Base-by-base conservation (phyloP, 331 rosid species). In the Acacia concinna region DNA sequence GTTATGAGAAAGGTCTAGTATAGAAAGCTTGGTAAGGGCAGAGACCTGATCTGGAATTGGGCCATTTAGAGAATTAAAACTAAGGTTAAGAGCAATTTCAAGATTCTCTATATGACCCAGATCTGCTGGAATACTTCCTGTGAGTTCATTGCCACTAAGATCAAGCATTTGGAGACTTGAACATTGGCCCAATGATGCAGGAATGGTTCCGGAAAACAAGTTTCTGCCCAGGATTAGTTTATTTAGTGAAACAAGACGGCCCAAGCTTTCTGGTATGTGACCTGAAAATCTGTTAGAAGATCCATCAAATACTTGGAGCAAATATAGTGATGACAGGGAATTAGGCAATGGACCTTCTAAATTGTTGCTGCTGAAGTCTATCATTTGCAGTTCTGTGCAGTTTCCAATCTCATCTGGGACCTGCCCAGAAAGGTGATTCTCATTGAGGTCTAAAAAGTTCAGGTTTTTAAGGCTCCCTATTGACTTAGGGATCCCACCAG, bases 401-500 rank as follows among this genome's bases (percentile, higher is more conserved):
- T 84, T 79, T 40, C 94, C 90, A 79, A 95, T 90, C 91, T 93
- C 94, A 77, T 88, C 92, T 2, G 99, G 99, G 25, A 95, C 87
- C 9, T 68, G 73, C 32, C 93, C 96, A 0, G 96, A 87, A 56
- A 95, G 88, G 41, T 83, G 93, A 84, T 95, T 95, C 25, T 83
- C 85, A 0, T 96, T 90, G 72, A 95, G 88, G 84, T 95, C 99
- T 68, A 95, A 86, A 56, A 95, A 95, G 44, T 91, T 91, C 71
- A 95, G 81, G 84, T 79, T 89, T 65, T 74, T 72, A 8, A 95
- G 93, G 8, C 71, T 80, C 2, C 99, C 91, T 35, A 95, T 85
- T n/a, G 90, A 79, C 74, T 47, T 75, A 4, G 99, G 99, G 74
- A 95, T 90, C 71, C 79, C 86, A n/a, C 98, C 97, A 25, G 89